Conservation (phyloP, 148 eudicot genomes). For the Rhododendron molle region DNA sequence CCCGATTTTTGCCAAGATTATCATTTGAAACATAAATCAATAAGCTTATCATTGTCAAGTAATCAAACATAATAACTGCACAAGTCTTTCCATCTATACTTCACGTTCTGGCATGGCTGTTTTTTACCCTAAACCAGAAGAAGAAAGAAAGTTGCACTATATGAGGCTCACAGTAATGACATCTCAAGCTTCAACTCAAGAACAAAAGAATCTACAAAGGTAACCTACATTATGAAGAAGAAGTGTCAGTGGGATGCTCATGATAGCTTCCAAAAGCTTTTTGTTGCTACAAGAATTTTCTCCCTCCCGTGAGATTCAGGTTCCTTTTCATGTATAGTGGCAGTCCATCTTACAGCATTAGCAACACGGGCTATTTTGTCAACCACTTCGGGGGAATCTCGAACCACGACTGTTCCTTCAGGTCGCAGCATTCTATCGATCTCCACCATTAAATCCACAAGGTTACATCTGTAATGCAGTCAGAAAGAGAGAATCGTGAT, state of each 20-base stretch:
- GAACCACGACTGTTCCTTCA: constrained; percentile 80
- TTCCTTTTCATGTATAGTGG: constrained; percentile 70
- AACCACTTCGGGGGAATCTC: constrained; percentile 75
- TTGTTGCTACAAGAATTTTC: constrained; percentile 76
- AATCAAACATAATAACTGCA: constrained; percentile 3
- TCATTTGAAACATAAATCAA: background rate
- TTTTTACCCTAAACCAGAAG: constrained; percentile 2
- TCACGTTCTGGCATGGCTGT: constrained; percentile 2
- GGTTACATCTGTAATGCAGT: constrained; percentile 60
- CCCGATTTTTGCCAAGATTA: background rate
- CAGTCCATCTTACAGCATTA: constrained; percentile 64
- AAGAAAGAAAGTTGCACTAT: constrained; percentile 5
- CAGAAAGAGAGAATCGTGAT: background rate
- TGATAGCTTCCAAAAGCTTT: constrained; percentile 48
- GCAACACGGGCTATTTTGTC: constrained; percentile 72
- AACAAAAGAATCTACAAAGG: background rate
- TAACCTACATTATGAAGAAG: constrained; percentile 22
- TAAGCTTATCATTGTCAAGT: background rate
- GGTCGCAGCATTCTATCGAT: constrained; percentile 92
- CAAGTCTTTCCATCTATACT: constrained; percentile 12
- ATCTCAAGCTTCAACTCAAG: constrained; percentile 5
- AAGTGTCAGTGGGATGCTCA: constrained; percentile 25
- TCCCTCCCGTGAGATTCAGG: constrained; percentile 75
- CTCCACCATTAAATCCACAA: constrained; percentile 93
- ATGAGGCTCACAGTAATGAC: background rate